Base-by-base conservation (phyloP, 2,329 filamentous ascomycete species). In the Fusarium sp. region DNA sequence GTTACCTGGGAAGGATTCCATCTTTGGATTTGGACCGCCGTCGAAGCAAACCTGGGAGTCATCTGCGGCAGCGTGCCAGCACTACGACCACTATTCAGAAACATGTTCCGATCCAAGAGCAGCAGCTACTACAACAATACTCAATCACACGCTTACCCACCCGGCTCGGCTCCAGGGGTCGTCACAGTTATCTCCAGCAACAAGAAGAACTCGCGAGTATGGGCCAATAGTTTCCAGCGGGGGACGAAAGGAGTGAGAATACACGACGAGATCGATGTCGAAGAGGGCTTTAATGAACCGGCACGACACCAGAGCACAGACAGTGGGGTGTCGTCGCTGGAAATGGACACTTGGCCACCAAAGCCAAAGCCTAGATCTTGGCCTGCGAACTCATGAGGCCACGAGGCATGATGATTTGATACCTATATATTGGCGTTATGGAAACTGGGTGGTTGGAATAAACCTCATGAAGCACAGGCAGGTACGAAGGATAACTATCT, bases 1-100 rank as follows among this genome's bases (percentile, higher is more conserved):
- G 75, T 81, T 0, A 82, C 79, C 4, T 82, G 80, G 79, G 67
- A 80, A 9, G 78, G 79, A 1, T 79, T 79, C 45, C 67, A 79
- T 15, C 70, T 82, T 19, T 82, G 80, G 80, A 78, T 80, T 30
- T 81, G 80, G 79, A 80, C 79, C 2, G 78, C 80, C 4, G 75
- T 81, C 22, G 80, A 82, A 59, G 78, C 77, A 3, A 80, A 81
- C 47, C 62, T 81, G 20, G 79, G 78, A n/a, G 75, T 82, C 25
- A 79, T 81, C 27, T 81, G 79, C 47, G 79, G 79, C 17, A 81
- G 78, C 41, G 74, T 79, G 2, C 79, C 79, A 1, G 77, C 76
- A 20, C 71, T 81, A 39, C 68, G 74, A 2, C 73, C 72, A 0
- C 62, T 77, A 4, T 73, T 75, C 37, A 68, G 64, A 37, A 56